Percentiles rank a stretch among this genome's conserved stretches.
phyloP scores from a whole-genome alignment of 225 moss, liverwort and hornwort genomes.

The Marchantia polymorpha region DNA sequence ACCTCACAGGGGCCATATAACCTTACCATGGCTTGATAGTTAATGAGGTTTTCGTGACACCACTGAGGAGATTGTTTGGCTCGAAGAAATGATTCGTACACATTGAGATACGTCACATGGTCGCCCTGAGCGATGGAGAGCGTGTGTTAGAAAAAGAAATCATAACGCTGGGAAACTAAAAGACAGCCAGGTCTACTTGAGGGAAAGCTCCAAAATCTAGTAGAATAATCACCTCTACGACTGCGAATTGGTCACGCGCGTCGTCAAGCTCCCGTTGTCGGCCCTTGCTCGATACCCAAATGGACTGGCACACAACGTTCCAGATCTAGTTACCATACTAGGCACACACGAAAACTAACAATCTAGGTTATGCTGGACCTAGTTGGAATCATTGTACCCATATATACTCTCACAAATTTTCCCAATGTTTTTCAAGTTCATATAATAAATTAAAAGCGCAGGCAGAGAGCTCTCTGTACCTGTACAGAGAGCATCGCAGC shows the following conservation, averaged over 20 bases:
- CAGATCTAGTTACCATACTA: not conserved
- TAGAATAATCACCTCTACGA: conserved; percentile 52
- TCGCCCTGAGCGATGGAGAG: conserved; percentile 53
- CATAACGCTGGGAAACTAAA: not conserved
- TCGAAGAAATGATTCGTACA: conserved; percentile 63
- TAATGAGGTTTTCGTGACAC: conserved; percentile 90
- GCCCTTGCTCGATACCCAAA: conserved; percentile 91
- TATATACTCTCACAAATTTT: not conserved
- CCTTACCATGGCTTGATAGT: conserved; percentile 73
- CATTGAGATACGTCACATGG: conserved; percentile 78
- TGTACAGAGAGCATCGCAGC: conserved; percentile 76
- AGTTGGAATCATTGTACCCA: not conserved
- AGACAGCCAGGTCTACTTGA: not conserved
- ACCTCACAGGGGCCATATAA: not conserved
- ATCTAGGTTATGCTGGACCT: not conserved
- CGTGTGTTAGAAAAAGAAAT: not conserved
- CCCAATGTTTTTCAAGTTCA: not conserved
- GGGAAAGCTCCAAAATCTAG: not conserved
- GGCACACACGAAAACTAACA: not conserved
- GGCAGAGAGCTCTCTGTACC: conserved; percentile 15
- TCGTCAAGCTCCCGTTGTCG: conserved; percentile 79
- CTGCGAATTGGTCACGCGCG: conserved; percentile 75
- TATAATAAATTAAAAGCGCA: not conserved
- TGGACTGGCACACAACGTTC: conserved; percentile 43
- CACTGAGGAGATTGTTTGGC: conserved; percentile 73